A percentile compares a stretch with the other conserved stretches of the same genome.
Evolutionary conservation across 1,284 basidiomycete genomes (phyloP).

Genomic region (Heliocybe sulcata): DNA sequence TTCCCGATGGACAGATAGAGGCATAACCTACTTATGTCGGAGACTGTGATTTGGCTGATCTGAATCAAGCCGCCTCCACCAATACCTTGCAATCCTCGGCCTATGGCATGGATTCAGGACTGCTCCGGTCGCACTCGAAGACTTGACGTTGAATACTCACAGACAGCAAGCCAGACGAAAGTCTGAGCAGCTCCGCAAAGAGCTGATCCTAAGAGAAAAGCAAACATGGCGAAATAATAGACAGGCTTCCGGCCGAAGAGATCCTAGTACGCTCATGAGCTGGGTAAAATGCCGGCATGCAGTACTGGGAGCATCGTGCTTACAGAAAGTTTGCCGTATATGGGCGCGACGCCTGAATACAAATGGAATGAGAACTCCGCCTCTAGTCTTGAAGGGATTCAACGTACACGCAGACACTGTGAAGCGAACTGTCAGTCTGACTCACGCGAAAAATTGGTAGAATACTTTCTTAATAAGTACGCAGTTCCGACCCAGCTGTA

Average conservation of each 20-base stretch:
- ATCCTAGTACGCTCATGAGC: slow-evolving; percentile 15
- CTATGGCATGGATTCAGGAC: slow-evolving; percentile 22
- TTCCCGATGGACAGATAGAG: neutral
- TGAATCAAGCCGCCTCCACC: slow-evolving; percentile 75
- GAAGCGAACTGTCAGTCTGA: neutral
- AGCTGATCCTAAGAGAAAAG: slow-evolving; percentile 71
- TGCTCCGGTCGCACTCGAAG: no score
- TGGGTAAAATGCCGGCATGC: no score
- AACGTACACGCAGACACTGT: slow-evolving; percentile 66
- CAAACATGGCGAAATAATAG: slow-evolving; percentile 56
- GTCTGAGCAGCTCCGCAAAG: slow-evolving; percentile 77
- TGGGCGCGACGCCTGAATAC: slow-evolving; percentile 34
- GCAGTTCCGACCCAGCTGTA: slow-evolving; percentile 75
- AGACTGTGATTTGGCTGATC: slow-evolving; percentile 63
- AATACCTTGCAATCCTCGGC: slow-evolving; percentile 76
- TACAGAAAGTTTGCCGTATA: slow-evolving; percentile 71
- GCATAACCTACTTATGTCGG: slow-evolving; percentile 69
- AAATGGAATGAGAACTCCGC: no score
- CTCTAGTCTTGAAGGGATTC: slow-evolving; percentile 36
- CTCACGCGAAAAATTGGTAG: no score
- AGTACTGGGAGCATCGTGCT: no score
- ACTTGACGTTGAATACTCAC: no score
- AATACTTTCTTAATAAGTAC: no score
- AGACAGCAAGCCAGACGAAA: slow-evolving; percentile 60
- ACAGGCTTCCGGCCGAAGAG: slow-evolving; percentile 68